Conservation (phyloP, 768 basidiomycete genomes). For the Calocybe indica region DNA sequence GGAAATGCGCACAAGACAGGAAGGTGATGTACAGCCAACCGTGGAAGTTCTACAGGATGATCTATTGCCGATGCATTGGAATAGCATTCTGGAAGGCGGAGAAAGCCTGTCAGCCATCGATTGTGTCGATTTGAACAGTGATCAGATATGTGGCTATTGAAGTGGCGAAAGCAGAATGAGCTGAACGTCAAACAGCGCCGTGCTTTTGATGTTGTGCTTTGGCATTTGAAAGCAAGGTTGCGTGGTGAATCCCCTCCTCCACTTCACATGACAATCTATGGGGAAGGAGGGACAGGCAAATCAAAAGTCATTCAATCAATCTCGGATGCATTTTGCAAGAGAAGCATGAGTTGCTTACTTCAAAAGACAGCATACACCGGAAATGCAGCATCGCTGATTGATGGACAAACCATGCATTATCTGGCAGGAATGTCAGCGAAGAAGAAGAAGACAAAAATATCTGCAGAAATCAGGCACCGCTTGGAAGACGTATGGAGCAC, state of each 20-base stretch:
- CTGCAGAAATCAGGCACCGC: conserved; percentile 1
- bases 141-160: too few species aligned
- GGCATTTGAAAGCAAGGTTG: conserved; percentile 9
- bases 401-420: conserved; percentile 27
- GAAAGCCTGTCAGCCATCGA: too few species aligned
- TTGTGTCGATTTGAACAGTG: too few species aligned
- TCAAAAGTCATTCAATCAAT: conserved; percentile 32
- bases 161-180: too few species aligned
- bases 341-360: conserved; percentile 7
- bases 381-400: conserved; percentile 32
- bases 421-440: conserved; percentile 18
- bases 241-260: conserved; percentile 10
- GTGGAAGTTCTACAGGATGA: too few species aligned
- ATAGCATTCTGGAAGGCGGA: too few species aligned
- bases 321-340: conserved; percentile 23
- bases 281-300: conserved; percentile 40
- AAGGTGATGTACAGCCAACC: too few species aligned
- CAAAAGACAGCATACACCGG: conserved; percentile 33
- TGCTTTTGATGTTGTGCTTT: not conserved
- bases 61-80: too few species aligned
- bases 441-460: not conserved
- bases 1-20: too few species aligned
- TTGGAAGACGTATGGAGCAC: conserved; percentile 10
- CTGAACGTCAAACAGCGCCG: not conserved
- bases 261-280: conserved; percentile 31